Base-by-base conservation (phyloP, 495 filamentous ascomycete species). In the Xylaria flabelliformis region DNA sequence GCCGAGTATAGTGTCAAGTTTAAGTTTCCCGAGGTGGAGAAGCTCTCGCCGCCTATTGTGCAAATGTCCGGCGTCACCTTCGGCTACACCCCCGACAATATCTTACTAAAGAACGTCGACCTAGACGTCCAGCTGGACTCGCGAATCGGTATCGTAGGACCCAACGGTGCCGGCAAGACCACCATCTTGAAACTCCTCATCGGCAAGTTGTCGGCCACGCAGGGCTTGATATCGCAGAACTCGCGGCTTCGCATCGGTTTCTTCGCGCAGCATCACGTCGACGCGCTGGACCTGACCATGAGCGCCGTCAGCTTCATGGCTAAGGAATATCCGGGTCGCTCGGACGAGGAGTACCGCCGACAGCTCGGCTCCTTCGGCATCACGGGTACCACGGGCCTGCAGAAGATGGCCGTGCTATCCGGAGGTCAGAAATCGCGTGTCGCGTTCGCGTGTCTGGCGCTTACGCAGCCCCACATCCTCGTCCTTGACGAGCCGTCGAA, bases 351-450 rank as follows among this genome's bases (percentile, higher is more conserved):
- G 78, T 99, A 99, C 82, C 92, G 96, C 29, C 87, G 97, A 34
- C 94, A 98, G 82, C 88, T 99, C 21, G 96, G 96, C 73, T 96
- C 96, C 0, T 99, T 99, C 79, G 96, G 96, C 82, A 97, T 99
- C 80, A 99, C 97, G 7, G 96, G 96, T 76, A 98, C 92, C 80
- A 98, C 96, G 13, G 96, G 95, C 74, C 87, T 99, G 21, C 97
- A 99, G 78, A 96, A 96, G 79, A 97, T 99, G 94, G 94, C 86
- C 46, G 79, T 98, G 63, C 81, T 99, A 17, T 99, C 96, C 10
- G 96, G 96, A 86, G 96, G 96, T 83, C 96, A 99, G 82, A 99
- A 99, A 82, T 97, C 94, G 34, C 91, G 96, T 83, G 96, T 99
- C 1, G 97, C 96, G 29, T 99, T 99, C 80, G 94, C 96, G 32